Conservation (phyloP, 495 filamentous ascomycete genomes). For the Hypoxylon fragiforme region DNA sequence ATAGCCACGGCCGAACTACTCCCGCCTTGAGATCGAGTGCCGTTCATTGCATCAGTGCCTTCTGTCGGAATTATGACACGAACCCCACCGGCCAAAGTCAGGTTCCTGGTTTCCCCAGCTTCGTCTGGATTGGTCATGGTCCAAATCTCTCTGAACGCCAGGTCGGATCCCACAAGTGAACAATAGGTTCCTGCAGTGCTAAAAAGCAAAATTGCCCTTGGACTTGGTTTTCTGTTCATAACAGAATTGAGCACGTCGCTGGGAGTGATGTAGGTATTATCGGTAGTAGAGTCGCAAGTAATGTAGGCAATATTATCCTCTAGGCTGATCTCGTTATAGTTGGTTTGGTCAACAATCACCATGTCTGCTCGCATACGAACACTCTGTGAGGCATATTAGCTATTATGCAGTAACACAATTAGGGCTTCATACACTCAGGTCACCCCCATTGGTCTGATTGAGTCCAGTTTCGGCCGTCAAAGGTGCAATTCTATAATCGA, state of each 20-base stretch:
- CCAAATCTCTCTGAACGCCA: conserved; percentile 54
- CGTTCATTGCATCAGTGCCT: conserved; percentile 34
- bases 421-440: conserved; percentile 13
- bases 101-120: conserved; percentile 39
- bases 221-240: conserved; percentile 40
- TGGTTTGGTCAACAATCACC: conserved; percentile 40
- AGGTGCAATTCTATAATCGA: conserved; percentile 46
- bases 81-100: conserved; percentile 32
- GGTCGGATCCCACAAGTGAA: conserved; percentile 48
- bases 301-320: conserved; percentile 48
- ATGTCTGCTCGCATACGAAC: conserved; percentile 44
- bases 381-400: conserved; percentile 30
- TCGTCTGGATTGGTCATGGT: conserved; percentile 53
- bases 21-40: conserved; percentile 46
- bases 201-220: conserved; percentile 62
- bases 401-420: conserved; percentile 3
- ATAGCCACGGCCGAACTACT: conserved; percentile 76
- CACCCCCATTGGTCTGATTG: conserved; percentile 38
- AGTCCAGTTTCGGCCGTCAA: conserved; percentile 42
- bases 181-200: conserved; percentile 57
- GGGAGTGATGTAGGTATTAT: conserved; percentile 37
- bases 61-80: conserved; percentile 47
- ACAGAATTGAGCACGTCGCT: conserved; percentile 44
- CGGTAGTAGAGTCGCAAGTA: conserved; percentile 47
- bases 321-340: conserved; percentile 33